Base-by-base conservation (phyloP, 495 filamentous ascomycete genomes). In the Saxispiralis lemnorum region DNA sequence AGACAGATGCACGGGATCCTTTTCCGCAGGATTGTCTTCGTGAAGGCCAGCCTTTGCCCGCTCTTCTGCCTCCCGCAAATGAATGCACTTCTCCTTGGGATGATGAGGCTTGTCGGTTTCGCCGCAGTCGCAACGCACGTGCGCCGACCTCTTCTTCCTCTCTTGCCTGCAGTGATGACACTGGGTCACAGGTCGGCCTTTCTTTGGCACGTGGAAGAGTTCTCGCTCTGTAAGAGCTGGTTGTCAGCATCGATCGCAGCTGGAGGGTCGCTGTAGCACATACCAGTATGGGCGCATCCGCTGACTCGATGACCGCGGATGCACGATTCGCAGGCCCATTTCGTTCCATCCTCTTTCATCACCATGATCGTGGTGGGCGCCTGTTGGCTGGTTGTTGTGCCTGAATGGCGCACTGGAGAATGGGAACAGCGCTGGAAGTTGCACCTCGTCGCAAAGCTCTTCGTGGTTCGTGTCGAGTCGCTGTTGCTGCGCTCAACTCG, bases 101-200 rank as follows among this genome's bases (percentile, higher is more conserved):
- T 83, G 68, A 32, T 68, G 76, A 56, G 66, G 72, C 74, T 88
- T 93, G n/a, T 53, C 50, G 13, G 35, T 21, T 62, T 89, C 86
- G 60, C 85, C 87, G 65, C 89, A 99, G 61, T 95, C 88, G 69
- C 89, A 99, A 66, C 87, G 88, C 53, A 87, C 75, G 65, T 99
- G 89, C 47, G 86, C 81, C 49, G 89, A 79, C 49, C 92, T 83
- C 61, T 87, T 89, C 72, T 96, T 96, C 73, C 89, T 86, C 68
- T 93, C 81, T 51, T 79, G 74, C 63, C 89, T 87, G 64, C 89
- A 99, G 67, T 96, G 89, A 55, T 82, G 71, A 63, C 89, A 99
- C 80, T 99, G 89, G 62, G 88, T 93, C 56, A 96, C 88, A 52
- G 89, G 89, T 53, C 89, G 81, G 62, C 89, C 89, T 64, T 99